Evolutionary conservation across 1,139 yeast species (phyloP).

Genomic region (Chernovozyma aurita): DNA sequence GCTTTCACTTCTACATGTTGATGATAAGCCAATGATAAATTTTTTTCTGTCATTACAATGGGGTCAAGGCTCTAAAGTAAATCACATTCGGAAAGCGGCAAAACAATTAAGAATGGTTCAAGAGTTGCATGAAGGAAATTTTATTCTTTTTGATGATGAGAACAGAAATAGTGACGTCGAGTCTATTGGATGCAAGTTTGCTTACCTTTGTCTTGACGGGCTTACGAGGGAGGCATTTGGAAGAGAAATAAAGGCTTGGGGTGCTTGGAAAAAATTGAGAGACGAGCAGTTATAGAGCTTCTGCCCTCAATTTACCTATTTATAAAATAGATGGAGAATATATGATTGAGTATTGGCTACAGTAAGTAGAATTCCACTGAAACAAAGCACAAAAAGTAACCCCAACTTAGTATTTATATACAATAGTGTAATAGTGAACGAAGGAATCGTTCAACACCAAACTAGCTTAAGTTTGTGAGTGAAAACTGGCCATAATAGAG

Average conservation of each 20-base stretch:
- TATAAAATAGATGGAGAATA: background rate
- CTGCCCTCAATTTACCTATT: too few species aligned
- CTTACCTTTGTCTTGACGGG: constrained; percentile 48
- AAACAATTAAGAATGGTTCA: constrained; percentile 29
- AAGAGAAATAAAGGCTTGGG: constrained; percentile 39
- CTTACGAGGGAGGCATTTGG: constrained; percentile 46
- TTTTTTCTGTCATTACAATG: constrained; percentile 56
- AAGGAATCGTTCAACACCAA: too few species aligned
- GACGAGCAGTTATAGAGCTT: background rate
- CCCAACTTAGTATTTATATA: too few species aligned
- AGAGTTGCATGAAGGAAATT: constrained; percentile 46
- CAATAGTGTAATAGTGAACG: too few species aligned
- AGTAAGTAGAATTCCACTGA: too few species aligned
- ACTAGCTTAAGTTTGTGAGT: too few species aligned
- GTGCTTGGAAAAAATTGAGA: constrained; percentile 7
- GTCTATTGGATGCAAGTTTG: constrained; percentile 56
- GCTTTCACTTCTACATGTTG: constrained; percentile 45
- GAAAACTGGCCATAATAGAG: too few species aligned
- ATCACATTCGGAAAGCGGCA: constrained; percentile 50
- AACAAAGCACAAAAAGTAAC: too few species aligned
- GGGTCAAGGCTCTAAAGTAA: constrained; percentile 63
- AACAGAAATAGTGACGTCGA: constrained; percentile 62
- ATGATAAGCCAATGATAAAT: constrained; percentile 41
- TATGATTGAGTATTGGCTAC: too few species aligned
- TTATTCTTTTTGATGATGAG: constrained; percentile 71